Evolutionary conservation across 2,329 filamentous ascomycete genomes (phyloP).

Genomic region (Nigrospora sphaerica): DNA sequence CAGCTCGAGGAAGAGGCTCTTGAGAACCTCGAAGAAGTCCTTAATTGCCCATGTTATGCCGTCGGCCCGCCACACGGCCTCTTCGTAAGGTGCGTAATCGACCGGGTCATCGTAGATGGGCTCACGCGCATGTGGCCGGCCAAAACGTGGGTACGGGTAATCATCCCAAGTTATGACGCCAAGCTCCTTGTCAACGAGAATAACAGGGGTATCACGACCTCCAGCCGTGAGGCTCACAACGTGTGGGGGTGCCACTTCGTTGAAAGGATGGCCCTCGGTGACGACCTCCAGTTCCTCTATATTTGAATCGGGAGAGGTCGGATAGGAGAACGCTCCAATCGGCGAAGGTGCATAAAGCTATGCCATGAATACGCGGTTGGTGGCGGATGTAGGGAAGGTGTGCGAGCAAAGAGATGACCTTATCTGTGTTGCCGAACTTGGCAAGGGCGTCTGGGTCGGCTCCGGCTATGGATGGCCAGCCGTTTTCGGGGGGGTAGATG

Average conservation of each 20-base stretch:
- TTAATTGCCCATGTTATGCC: conserved; percentile 14
- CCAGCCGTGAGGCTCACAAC: conserved; percentile 9
- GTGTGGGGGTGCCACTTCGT: conserved; percentile 6
- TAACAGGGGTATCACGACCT: conserved; percentile 8
- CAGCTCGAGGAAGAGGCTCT: conserved; percentile 14
- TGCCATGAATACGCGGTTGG: neutral
- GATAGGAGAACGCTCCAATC: conserved; percentile 7
- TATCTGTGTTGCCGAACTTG: conserved; percentile 15
- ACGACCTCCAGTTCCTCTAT: neutral
- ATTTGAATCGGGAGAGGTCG: neutral
- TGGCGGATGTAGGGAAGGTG: conserved; percentile 20
- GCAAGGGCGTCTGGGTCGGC: conserved; percentile 4
- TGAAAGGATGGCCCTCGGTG: conserved; percentile 4
- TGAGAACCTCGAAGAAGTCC: conserved; percentile 17
- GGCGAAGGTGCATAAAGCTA: conserved; percentile 10
- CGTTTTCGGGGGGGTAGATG: conserved; percentile 19
- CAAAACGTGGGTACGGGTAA: conserved; percentile 8
- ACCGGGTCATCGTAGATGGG: conserved; percentile 11
- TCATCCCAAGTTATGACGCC: conserved; percentile 19
- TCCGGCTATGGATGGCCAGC: conserved; percentile 21
- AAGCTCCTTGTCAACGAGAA: conserved; percentile 18
- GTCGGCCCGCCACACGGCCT: conserved; percentile 17
- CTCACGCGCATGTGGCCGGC: conserved; percentile 5
- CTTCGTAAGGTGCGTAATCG: conserved; percentile 14
- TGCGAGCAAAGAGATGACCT: conserved; percentile 20